A percentile compares a stretch with the other conserved stretches of the same genome.
Conservation (phyloP, 331 rosid species). For the Saraca asoca region DNA sequence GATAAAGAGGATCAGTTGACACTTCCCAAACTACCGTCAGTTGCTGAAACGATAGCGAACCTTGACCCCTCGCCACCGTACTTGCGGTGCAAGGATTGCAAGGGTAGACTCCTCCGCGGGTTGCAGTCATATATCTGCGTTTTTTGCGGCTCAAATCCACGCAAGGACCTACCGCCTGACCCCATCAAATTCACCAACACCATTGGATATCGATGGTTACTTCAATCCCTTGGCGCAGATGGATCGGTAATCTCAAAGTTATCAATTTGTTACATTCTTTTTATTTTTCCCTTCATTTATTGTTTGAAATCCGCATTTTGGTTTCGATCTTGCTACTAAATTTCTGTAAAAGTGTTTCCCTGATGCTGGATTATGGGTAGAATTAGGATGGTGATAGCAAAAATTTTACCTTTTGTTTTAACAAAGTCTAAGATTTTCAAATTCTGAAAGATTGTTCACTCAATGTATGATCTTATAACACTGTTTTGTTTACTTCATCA, state of each 20-base stretch:
- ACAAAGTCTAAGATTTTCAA: neutral
- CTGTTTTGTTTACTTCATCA: constrained; percentile 19
- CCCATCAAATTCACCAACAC: constrained; percentile 70
- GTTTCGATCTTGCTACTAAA: neutral
- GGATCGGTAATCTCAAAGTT: constrained; percentile 61
- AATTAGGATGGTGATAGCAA: neutral
- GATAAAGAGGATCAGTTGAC: constrained; percentile 47
- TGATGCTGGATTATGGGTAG: constrained; percentile 1
- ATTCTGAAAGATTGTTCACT: constrained; percentile 19
- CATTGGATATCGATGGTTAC: constrained; percentile 72
- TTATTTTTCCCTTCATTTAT: neutral
- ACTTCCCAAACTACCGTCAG: constrained; percentile 61
- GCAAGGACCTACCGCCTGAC: constrained; percentile 63
- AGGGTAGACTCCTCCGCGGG: constrained; percentile 71
- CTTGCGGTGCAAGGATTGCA: constrained; percentile 79
- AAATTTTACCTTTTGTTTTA: neutral
- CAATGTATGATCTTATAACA: neutral
- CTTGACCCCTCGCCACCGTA: constrained; percentile 83
- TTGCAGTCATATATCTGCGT: constrained; percentile 60
- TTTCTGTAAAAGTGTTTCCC: neutral
- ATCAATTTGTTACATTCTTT: neutral
- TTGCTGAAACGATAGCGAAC: constrained; percentile 55
- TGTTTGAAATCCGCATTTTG: neutral
- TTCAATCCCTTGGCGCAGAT: constrained; percentile 61
- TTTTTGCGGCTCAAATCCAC: constrained; percentile 68